phyloP scores from a whole-genome alignment of 176 grass and related monocot genomes.

The Phragmites australis region DNA sequence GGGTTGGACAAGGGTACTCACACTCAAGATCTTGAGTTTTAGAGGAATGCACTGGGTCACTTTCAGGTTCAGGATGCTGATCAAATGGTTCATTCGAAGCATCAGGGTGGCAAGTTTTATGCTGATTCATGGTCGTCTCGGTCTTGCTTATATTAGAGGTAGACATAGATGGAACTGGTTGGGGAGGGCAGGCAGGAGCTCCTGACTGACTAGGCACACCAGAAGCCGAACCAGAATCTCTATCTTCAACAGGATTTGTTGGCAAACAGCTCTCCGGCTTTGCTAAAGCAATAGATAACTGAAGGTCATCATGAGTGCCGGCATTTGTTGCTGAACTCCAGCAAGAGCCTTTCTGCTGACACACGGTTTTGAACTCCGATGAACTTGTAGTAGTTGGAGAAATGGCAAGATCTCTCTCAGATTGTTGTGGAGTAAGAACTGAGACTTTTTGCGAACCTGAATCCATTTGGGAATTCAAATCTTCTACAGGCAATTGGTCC shows the following conservation, averaged over 20 bases:
- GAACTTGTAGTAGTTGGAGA: conserved; percentile 37
- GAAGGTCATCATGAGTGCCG: conserved; percentile 27
- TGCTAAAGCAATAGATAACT: conserved; percentile 36
- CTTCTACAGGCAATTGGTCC: conserved; percentile 51
- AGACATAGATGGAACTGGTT: conserved; percentile 31
- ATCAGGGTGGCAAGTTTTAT: conserved; percentile 26
- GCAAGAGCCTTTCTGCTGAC: conserved; percentile 23
- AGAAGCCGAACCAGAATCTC: conserved; percentile 44
- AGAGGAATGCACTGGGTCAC: conserved; percentile 22
- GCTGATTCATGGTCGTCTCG: conserved; percentile 28
- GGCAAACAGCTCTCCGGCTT: conserved; percentile 35
- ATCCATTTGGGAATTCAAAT: conserved; percentile 28
- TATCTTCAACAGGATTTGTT: conserved; percentile 41
- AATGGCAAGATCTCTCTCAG: conserved; percentile 18
- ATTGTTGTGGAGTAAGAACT: conserved; percentile 27
- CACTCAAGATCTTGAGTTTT: conserved; percentile 41
- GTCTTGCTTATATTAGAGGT: conserved; percentile 37
- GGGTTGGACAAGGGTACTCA: conserved; percentile 57
- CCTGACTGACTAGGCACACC: conserved; percentile 30
- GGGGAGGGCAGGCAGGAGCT: conserved; percentile 9
- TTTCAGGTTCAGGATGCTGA: conserved; percentile 17
- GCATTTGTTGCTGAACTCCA: conserved; percentile 32
- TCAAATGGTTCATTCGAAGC: conserved; percentile 32
- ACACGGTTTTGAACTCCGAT: conserved; percentile 6
- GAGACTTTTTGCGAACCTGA: conserved; percentile 30